A percentile compares a stretch with the other conserved stretches of the same genome.
Conservation (phyloP, 148 eudicot species). For the Talinum fruticosum region DNA sequence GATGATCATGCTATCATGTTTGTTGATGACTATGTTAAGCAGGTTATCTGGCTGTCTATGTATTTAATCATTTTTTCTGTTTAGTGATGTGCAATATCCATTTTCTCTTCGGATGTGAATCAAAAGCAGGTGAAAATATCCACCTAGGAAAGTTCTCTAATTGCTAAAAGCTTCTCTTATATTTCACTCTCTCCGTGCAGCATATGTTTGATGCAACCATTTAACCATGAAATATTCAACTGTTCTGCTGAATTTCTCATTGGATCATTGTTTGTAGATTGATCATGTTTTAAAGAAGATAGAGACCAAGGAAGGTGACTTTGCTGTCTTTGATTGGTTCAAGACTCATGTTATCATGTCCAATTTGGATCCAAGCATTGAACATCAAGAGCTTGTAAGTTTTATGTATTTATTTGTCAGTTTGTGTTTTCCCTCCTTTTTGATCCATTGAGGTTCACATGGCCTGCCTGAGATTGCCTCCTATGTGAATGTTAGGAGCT, state of each 20-base stretch:
- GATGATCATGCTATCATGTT: conserved; percentile 99
- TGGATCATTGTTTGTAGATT: conserved; percentile 44
- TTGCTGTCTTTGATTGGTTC: conserved; percentile 82
- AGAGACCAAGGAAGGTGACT: conserved; percentile 45
- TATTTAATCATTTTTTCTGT: background rate
- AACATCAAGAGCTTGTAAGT: conserved; percentile 89
- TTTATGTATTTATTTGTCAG: background rate
- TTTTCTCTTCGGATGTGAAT: background rate
- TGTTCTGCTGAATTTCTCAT: conserved; percentile 4
- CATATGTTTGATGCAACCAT: background rate
- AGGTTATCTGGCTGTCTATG: conserved; percentile 40
- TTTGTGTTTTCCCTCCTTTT: background rate
- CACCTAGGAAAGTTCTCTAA: background rate
- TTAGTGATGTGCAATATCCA: background rate
- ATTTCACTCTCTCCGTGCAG: background rate
- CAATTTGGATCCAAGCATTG: conserved; percentile 80
- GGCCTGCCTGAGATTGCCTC: background rate
- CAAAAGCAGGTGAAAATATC: background rate
- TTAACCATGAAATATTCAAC: background rate
- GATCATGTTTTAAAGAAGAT: conserved; percentile 56
- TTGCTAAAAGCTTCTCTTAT: background rate
- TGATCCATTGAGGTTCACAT: background rate
- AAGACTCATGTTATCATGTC: conserved; percentile 61
- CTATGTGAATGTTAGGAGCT: background rate
- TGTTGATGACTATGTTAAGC: conserved; percentile 72